Evolutionary conservation across 2,329 filamentous ascomycete genomes (phyloP).

Genomic region (Pseudopithomyces maydicus): DNA sequence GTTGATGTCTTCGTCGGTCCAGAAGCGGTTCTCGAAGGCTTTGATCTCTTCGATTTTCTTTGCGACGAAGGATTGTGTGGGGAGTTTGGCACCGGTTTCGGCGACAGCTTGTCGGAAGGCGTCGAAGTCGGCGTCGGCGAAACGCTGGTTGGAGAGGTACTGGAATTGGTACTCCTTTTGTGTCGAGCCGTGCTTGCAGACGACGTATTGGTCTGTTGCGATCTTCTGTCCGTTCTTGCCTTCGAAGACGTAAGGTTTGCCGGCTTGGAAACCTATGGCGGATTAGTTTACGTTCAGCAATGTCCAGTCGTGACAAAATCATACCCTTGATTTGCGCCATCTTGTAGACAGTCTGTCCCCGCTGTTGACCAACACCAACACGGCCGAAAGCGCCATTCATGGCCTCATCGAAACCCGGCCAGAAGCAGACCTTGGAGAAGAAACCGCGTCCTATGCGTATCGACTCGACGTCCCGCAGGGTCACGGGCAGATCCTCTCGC

Average conservation of each 20-base stretch:
- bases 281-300: conserved; percentile 26
- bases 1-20: conserved; percentile 82
- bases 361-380: conserved; percentile 72
- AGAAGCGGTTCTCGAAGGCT: conserved; percentile 74
- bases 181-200: conserved; percentile 80
- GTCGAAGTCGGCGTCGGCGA: conserved; percentile 84
- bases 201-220: conserved; percentile 83
- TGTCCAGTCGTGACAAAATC: conserved; percentile 14
- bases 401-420: conserved; percentile 82
- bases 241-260: conserved; percentile 83
- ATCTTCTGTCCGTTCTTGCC: conserved; percentile 75
- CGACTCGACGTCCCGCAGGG: conserved; percentile 81
- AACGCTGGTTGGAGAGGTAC: conserved; percentile 80
- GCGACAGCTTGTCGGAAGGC: conserved; percentile 78
- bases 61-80: conserved; percentile 71
- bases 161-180: conserved; percentile 89
- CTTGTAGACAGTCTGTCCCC: conserved; percentile 77
- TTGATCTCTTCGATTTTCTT: conserved; percentile 83
- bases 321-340: conserved; percentile 86
- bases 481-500: conserved; percentile 71
- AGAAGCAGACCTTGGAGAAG: conserved; percentile 91
- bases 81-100: conserved; percentile 70
- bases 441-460: conserved; percentile 82
- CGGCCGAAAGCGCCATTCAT: conserved; percentile 86
- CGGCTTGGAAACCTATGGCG: conserved; percentile 70